phyloP scores from a whole-genome alignment of 257 asterid species.

The Solanum rostratum region DNA sequence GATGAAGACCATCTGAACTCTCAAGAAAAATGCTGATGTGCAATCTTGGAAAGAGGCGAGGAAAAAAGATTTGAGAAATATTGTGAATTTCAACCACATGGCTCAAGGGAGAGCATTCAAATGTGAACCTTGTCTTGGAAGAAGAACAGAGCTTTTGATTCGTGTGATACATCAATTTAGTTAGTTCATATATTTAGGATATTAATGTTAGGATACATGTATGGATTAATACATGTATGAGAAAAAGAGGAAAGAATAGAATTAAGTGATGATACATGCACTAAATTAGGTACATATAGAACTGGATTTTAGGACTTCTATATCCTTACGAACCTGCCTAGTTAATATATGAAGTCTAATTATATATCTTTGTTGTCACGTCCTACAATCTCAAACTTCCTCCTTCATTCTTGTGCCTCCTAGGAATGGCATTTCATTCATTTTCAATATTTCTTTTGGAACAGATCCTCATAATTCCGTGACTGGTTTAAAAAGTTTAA shows the following conservation, averaged over 20 bases:
- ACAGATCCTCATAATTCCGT: not conserved
- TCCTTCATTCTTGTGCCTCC: not conserved
- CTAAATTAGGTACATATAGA: not conserved
- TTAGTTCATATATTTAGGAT: not conserved
- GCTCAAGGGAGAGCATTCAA: too few relatives aligned
- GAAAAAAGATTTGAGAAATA: not conserved
- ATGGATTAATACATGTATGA: not conserved
- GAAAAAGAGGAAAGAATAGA: not conserved
- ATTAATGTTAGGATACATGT: not conserved
- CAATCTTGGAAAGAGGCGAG: not conserved
- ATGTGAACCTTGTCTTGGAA: not conserved
- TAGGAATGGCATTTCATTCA: not conserved
- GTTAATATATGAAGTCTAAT: not conserved
- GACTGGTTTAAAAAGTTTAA: not conserved
- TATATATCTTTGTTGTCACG: not conserved
- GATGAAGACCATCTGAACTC: not conserved
- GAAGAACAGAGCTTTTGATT: not conserved
- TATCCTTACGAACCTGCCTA: not conserved
- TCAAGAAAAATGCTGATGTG: not conserved
- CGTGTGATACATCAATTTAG: not conserved
- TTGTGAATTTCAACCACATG: not conserved
- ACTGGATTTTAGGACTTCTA: not conserved
- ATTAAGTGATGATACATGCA: not conserved
- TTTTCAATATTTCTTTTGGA: not conserved
- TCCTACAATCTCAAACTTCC: not conserved